Base-by-base conservation (phyloP, 805 yeast genomes). In the Saccharomycopsis fibuligera region DNA sequence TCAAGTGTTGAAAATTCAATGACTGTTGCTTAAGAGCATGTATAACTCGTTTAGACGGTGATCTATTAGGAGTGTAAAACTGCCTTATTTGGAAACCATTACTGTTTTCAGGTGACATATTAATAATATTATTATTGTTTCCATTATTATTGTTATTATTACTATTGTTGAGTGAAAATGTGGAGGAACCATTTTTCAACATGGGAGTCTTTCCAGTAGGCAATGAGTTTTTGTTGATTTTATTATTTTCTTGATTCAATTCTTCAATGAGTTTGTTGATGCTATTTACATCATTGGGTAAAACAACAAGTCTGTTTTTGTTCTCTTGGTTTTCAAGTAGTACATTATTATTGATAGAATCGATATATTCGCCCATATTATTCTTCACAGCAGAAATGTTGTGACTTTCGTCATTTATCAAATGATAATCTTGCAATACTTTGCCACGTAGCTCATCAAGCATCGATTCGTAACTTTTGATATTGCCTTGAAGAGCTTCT, bases 171-270 rank as follows among this genome's bases (percentile, higher is more conserved):
- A 29, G 12, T 5, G 5, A 17, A 24, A 41, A 14, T 10, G 12
- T 30, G 23, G 30, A 12, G n/a, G 24, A 17, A 19, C 24, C 19
- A 12, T 35, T 36, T 16, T 24, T 12, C 12, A 37, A 14, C 41
- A 50, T 53, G 6, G 66, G 66, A 1, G 66, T 62, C 23, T 62
- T 62, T 2, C 66, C 66, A 1, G 64, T 60, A 3, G 66, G 62
- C 10, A 62, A 31, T 2, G 57, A 46, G 12, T 55, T 48, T 30
- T 52, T 55, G 25, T 56, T 56, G 16, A 62, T 57, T 38, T 58
- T 60, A 2, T 41, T 31, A 30, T 62, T 61, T 24, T 62, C 62
- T 19, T 41, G 36, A 23, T 56, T 62, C 16, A 62, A 47, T 5
- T 62, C 62, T 19, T 45, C 35, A 21, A 62, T 50, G 29, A 62